Base-by-base conservation (phyloP, 73 alveolate species). In the Blepharisma stoltei region DNA sequence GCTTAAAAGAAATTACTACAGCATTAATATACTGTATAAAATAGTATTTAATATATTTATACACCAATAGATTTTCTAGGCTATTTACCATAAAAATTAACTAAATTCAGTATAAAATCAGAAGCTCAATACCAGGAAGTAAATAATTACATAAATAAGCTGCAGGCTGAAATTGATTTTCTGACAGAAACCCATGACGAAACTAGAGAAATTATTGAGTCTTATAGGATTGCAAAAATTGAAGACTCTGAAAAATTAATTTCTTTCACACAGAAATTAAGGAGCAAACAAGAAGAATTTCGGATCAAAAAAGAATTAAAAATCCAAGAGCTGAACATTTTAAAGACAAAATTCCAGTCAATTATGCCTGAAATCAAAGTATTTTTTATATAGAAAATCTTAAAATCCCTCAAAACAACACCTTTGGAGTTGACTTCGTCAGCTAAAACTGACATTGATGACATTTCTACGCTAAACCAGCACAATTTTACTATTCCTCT, bases 61-160 rank as follows among this genome's bases (percentile, higher is more conserved):
- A n/a, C n/a, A n/a, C n/a, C n/a, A n/a, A n/a, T n/a, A n/a, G n/a
- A n/a, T n/a, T n/a, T n/a, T n/a, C n/a, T n/a, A n/a, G n/a, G n/a
- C n/a, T n/a, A n/a, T n/a, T n/a, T n/a, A n/a, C n/a, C n/a, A n/a
- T n/a, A n/a, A n/a, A n/a, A n/a, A n/a, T n/a, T n/a, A n/a, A n/a
- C n/a, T n/a, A n/a, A n/a, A n/a, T n/a, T n/a, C n/a, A n/a, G n/a
- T n/a, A n/a, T 88, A 48, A 88, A 88, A 85, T 88, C 91, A 6
- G 91, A 88, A 76, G 95, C 83, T 50, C 82, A 88, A 75, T 83
- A 88, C 86, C 83, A 88, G 67, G 77, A 88, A 3, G 79, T 88
- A 5, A 83, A 84, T 65, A 88, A 80, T 81, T 88, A 88, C 54
- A 90, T 88, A 52, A 88, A 88, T 80, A 84, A 83, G 83, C 83